Evolutionary conservation across 495 filamentous ascomycete species (phyloP), one percentile per base, ranked within the genome.

Genomic region (Hypoxylon cercidicola): DNA sequence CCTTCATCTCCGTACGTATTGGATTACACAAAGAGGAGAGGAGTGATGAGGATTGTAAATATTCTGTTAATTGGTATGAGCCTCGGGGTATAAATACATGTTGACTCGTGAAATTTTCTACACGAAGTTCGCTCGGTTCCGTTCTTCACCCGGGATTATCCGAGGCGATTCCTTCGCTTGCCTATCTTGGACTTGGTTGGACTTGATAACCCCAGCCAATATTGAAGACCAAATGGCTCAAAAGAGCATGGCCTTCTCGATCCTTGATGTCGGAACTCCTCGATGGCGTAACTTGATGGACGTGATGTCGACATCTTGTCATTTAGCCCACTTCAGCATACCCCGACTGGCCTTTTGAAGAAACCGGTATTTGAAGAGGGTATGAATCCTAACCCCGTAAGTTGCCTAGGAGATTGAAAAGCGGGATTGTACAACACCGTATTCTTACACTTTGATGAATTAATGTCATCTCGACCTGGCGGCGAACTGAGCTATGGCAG

Each of bases 1-100:
- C 85, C 72, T 84, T 84, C 87, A 89, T 89, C 11, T 28, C 11
- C 8, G 19, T n/a, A 6, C 13, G 13, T 40, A 19, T 39, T n/a
- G 3, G 16, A 40, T 13, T 7, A 11, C 25, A n/a, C n/a, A 16
- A 21, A 16, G 23, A 21, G 3, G 25, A 13, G 28, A 43, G 32
- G 43, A 21, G n/a, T 41, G 18, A 32, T 18, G 30, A 51, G 18
- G 35, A 8, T 34, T 52, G 1, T 21, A 10, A 12, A n/a, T 20
- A n/a, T 44, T 34, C 23, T 39, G 34, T 41, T 2, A 45, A 10
- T 54, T 34, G 47, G 41, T 58, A 53, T 13, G 6, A 13, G 37
- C 20, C 53, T 58, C 19, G 20, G 16, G n/a, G 44, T 53, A 54
- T 52, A 49, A 60, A 60, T 61, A 57, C 50, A 66, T 30, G 43